Evolutionary conservation across 495 filamentous ascomycete genomes (phyloP).

Genomic region (Corynascus novoguineensis): DNA sequence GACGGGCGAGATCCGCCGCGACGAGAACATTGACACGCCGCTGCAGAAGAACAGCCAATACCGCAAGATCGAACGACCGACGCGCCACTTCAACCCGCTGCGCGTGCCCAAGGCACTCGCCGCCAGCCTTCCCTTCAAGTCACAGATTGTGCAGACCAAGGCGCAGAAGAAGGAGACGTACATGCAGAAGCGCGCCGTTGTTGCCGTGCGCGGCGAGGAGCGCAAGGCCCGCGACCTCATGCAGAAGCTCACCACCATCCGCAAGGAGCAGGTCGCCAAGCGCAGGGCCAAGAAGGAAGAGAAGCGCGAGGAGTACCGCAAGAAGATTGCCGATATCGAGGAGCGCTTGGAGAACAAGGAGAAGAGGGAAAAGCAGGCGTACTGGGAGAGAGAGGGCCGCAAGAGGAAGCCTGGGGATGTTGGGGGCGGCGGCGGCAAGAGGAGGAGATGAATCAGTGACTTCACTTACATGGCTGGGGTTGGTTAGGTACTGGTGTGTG

Average conservation of each 20-base stretch:
- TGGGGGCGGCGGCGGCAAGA: slow-evolving; percentile 64
- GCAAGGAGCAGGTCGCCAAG: slow-evolving; percentile 86
- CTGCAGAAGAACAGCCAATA: slow-evolving; percentile 74
- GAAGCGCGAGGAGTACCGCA: slow-evolving; percentile 67
- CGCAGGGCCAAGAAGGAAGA: slow-evolving; percentile 77
- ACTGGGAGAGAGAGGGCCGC: slow-evolving; percentile 90
- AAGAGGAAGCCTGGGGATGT: slow-evolving; percentile 68
- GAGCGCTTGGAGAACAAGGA: slow-evolving; percentile 80
- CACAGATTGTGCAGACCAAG: slow-evolving; percentile 78
- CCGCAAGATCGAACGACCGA: slow-evolving; percentile 69
- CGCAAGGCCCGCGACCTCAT: slow-evolving; percentile 82
- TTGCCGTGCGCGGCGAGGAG: slow-evolving; percentile 66
- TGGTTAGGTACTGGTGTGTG: no score
- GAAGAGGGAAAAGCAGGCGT: slow-evolving; percentile 87
- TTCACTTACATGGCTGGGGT: no score
- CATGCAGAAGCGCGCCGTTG: slow-evolving; percentile 87
- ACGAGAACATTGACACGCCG: slow-evolving; percentile 69
- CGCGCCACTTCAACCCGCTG: slow-evolving; percentile 89
- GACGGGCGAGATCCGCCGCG: slow-evolving; percentile 86
- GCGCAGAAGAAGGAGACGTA: slow-evolving; percentile 79
- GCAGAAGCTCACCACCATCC: slow-evolving; percentile 85
- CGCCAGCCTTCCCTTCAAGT: slow-evolving; percentile 84
- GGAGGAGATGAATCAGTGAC: slow-evolving; percentile 49
- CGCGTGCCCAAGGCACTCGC: slow-evolving; percentile 80
- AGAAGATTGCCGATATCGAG: slow-evolving; percentile 69